A percentile compares a stretch with the other conserved stretches of the same genome.
phyloP scores from a whole-genome alignment of 441 rosid species.

The Populus trichocarpa region DNA sequence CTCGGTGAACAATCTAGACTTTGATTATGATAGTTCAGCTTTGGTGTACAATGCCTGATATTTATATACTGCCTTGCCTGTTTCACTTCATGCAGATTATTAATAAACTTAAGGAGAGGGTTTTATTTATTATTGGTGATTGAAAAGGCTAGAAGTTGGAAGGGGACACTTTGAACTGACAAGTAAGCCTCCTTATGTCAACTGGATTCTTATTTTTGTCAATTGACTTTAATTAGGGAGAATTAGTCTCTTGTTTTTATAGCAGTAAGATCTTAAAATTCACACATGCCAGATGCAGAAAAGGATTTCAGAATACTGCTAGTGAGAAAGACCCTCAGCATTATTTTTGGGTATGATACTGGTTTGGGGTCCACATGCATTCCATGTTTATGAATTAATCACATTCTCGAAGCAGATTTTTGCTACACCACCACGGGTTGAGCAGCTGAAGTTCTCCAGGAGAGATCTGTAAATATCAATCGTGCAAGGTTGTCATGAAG shows the following conservation, averaged over 20 bases:
- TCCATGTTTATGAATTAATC: neutral
- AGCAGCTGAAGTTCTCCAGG: constrained; percentile 6
- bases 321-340: constrained; percentile 1
- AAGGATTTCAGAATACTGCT: neutral
- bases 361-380: neutral
- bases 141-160: constrained; percentile 30
- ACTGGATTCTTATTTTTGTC: neutral
- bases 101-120: constrained; percentile 51
- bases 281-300: neutral
- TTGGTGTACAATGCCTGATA: constrained; percentile 11
- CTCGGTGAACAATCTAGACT: constrained; percentile 32
- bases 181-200: constrained; percentile 24
- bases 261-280: constrained; percentile 1
- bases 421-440: neutral
- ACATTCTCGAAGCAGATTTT: constrained; percentile 6
- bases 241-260: neutral
- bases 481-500: neutral
- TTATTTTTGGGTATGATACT: neutral
- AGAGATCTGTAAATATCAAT: neutral
- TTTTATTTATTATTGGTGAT: constrained; percentile 49
- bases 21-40: constrained; percentile 5
- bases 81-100: constrained; percentile 44
- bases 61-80: neutral
- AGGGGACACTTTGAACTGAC: constrained; percentile 11
- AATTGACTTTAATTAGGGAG: neutral